A percentile compares a stretch with the other conserved stretches of the same genome.
Conservation (phyloP, 1,284 basidiomycete species). For the Coniophora puteana region DNA sequence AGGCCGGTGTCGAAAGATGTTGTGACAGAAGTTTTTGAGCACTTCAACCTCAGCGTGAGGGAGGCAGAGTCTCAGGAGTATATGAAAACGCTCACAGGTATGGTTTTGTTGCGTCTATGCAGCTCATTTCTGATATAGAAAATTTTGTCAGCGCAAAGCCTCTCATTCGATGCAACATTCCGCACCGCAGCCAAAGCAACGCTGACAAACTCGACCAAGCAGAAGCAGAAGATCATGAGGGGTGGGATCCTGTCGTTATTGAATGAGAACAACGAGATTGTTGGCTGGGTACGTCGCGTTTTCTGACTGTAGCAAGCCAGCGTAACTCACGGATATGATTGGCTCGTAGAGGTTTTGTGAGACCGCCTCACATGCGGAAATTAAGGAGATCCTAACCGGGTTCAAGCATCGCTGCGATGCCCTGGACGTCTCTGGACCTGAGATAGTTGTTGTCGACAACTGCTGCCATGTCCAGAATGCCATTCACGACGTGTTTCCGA, state of each 20-base stretch:
- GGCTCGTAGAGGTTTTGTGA: not conserved
- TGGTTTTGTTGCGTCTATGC: not conserved
- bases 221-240: slow-evolving; percentile 2
- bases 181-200: slow-evolving; percentile 5
- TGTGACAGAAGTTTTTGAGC: not conserved
- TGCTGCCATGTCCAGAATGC: not conserved
- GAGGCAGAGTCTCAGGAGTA: not conserved
- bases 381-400: not conserved
- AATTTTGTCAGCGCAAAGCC: slow-evolving; percentile 1
- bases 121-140: not conserved
- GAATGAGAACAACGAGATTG: slow-evolving; percentile 7
- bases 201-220: not conserved
- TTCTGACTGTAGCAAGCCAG: not conserved
- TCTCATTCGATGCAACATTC: slow-evolving; percentile 4
- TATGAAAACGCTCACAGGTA: not conserved
- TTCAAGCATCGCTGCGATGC: not conserved
- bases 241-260: slow-evolving; percentile 5
- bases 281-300: slow-evolving; percentile 1
- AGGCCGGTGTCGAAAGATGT: not conserved
- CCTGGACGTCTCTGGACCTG: not conserved
- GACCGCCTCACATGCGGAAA: not conserved
- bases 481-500: not conserved
- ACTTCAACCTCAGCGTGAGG: not conserved
- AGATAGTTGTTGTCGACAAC: not conserved
- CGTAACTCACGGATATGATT: too few relatives aligned